Evolutionary conservation across 1,284 basidiomycete species (phyloP).

Genomic region (Abortiporus biennis): DNA sequence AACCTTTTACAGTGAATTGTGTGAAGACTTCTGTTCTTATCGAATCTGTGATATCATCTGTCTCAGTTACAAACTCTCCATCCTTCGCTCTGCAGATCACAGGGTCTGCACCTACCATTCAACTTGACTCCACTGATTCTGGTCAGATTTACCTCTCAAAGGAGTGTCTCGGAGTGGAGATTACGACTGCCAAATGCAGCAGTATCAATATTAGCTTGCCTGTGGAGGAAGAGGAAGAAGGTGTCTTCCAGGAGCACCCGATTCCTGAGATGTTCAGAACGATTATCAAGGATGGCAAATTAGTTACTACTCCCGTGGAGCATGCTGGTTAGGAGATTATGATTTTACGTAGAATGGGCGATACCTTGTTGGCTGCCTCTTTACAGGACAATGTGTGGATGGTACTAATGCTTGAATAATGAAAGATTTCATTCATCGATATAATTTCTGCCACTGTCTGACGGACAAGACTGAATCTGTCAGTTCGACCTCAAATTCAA

Average conservation of each 20-base stretch:
- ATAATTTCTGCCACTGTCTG: background rate
- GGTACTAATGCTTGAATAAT: constrained; percentile 1
- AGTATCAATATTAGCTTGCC: constrained; percentile 92
- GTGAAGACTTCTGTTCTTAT: constrained; percentile 86
- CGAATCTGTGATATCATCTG: constrained; percentile 86
- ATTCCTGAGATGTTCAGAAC: constrained; percentile 97
- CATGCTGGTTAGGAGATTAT: constrained; percentile 57
- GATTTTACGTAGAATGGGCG: background rate
- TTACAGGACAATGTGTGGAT: background rate
- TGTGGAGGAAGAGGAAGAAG: constrained; percentile 84
- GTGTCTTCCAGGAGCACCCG: constrained; percentile 86
- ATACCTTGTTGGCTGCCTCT: background rate
- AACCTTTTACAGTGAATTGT: constrained; percentile 66
- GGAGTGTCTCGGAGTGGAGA: constrained; percentile 74
- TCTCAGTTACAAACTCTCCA: constrained; percentile 86
- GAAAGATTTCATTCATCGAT: background rate
- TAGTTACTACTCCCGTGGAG: constrained; percentile 87
- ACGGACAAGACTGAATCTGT: background rate
- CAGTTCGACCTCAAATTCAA: background rate
- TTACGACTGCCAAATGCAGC: constrained; percentile 94
- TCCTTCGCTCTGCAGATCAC: constrained; percentile 93
- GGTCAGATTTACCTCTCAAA: constrained; percentile 94
- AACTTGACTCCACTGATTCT: constrained; percentile 92
- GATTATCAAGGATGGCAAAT: constrained; percentile 75
- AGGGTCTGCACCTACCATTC: constrained; percentile 86